A percentile compares a stretch with the other conserved stretches of the same genome.
phyloP scores from a whole-genome alignment of 495 filamentous ascomycete genomes.

The Tricharina praecox region DNA sequence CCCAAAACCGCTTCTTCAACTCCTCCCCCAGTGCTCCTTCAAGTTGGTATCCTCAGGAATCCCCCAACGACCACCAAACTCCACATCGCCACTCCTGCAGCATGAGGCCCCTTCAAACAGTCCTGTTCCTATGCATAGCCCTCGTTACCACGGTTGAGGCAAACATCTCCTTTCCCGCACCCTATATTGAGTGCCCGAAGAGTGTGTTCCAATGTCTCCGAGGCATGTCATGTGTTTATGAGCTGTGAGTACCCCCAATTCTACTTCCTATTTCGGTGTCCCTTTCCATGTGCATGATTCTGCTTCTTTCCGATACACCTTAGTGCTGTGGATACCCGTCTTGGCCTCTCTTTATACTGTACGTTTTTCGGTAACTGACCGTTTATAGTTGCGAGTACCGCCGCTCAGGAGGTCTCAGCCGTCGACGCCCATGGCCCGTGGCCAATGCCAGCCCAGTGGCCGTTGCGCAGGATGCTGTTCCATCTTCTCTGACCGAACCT shows the following conservation, averaged over 20 bases:
- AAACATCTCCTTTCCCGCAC: background rate
- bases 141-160: background rate
- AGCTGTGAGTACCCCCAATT: background rate
- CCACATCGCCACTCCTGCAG: too few relatives aligned
- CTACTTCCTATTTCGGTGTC: background rate
- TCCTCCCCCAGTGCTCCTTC: too few relatives aligned
- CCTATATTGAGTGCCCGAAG: constrained; percentile 1
- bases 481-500: background rate
- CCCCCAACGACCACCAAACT: too few relatives aligned
- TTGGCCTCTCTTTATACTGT: background rate
- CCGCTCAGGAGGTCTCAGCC: background rate
- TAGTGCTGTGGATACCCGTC: background rate
- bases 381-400: background rate
- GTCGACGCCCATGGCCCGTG: too few relatives aligned
- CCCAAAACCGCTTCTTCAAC: too few relatives aligned
- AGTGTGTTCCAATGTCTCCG: constrained; percentile 1
- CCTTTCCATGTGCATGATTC: background rate
- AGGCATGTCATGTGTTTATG: background rate
- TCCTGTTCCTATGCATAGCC: background rate
- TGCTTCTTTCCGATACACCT: background rate
- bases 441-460: background rate
- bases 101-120: too few relatives aligned
- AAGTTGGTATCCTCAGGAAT: too few relatives aligned
- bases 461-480: background rate
- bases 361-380: background rate